phyloP scores from a whole-genome alignment of 768 basidiomycete genomes.

The Asterophora parasitica region DNA sequence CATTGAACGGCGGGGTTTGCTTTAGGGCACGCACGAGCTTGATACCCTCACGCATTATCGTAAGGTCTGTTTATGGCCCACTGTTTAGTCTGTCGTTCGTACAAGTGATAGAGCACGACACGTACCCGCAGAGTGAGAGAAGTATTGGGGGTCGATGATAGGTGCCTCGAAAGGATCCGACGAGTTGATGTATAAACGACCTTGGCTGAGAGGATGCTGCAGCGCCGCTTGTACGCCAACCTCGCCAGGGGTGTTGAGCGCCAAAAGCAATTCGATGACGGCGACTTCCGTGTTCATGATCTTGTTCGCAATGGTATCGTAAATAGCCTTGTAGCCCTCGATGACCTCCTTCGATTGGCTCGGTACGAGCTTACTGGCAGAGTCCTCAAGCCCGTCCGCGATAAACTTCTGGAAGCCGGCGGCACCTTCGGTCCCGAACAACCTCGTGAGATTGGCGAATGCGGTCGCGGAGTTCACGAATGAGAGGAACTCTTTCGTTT shows the following conservation, averaged over 20 bases:
- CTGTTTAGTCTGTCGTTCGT: background rate
- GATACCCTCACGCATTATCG: constrained; percentile 51
- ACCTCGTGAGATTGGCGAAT: constrained; percentile 45
- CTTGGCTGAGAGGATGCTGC: constrained; percentile 56
- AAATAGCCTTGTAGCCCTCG: constrained; percentile 54
- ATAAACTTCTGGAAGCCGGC: constrained; percentile 29
- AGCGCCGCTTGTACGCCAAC: constrained; percentile 59
- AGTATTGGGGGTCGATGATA: constrained; percentile 61
- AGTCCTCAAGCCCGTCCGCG: constrained; percentile 25
- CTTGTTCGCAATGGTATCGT: constrained; percentile 36
- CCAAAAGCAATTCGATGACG: constrained; percentile 52
- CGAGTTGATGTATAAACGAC: constrained; percentile 55
- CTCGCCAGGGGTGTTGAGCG: constrained; percentile 27
- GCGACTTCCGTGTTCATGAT: constrained; percentile 40
- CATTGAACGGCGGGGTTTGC: constrained; percentile 43
- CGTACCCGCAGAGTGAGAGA: constrained; percentile 47
- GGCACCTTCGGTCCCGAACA: constrained; percentile 31
- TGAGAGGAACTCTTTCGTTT: constrained; percentile 38
- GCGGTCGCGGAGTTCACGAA: constrained; percentile 60
- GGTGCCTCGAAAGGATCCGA: constrained; percentile 54
- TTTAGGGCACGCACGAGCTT: constrained; percentile 56
- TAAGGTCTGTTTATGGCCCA: constrained; percentile 34
- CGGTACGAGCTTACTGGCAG: constrained; percentile 35
- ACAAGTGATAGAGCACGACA: background rate
- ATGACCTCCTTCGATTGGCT: constrained; percentile 40